These are phyloP conservation scores for Trifolium subterraneum DNA, from an alignment of 306 rosid genomes.

Conservation along the genomic window DNA sequence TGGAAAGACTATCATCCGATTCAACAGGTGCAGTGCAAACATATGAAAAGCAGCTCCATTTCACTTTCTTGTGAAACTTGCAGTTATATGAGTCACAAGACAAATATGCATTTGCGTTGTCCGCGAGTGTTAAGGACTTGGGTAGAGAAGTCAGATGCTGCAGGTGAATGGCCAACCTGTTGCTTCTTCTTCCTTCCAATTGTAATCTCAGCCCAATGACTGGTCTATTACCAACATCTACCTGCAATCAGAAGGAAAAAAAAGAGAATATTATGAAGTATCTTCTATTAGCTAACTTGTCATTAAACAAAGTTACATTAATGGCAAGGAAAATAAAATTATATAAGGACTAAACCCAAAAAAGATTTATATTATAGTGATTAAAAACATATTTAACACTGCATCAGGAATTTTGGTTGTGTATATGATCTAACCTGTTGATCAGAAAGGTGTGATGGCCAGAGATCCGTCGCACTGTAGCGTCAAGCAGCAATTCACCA, in stretches of 20 bases:
- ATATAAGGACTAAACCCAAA: too few species aligned
- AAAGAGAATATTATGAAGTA: too few species aligned
- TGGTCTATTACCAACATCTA: constrained; percentile 93
- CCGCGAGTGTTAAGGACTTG: constrained; percentile 70
- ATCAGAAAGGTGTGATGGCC: too few species aligned
- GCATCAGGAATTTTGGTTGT: too few species aligned
- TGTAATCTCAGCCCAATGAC: constrained; percentile 81
- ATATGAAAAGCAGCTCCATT: constrained; percentile 77
- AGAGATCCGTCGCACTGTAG: too few species aligned
- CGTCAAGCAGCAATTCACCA: too few species aligned
- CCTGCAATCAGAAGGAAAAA: constrained; percentile 53
- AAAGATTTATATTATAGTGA: too few species aligned
- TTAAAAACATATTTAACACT: too few species aligned
- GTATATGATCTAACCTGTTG: too few species aligned
- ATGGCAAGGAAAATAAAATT: too few species aligned
- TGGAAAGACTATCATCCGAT: constrained; percentile 71
- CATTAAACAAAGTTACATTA: too few species aligned
- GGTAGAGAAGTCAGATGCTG: constrained; percentile 81
- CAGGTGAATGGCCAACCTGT: constrained; percentile 78
- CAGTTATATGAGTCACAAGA: constrained; percentile 58
- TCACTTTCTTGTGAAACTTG: constrained; percentile 66
- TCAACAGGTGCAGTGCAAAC: constrained; percentile 92
- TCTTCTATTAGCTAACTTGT: too few species aligned
- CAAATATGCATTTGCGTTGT: constrained; percentile 63
- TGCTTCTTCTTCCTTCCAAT: constrained; percentile 86